Evolutionary conservation across 2,329 filamentous ascomycete species (phyloP), one percentile per base, ranked within the genome.

Genomic region (Diaporthe vaccinii): DNA sequence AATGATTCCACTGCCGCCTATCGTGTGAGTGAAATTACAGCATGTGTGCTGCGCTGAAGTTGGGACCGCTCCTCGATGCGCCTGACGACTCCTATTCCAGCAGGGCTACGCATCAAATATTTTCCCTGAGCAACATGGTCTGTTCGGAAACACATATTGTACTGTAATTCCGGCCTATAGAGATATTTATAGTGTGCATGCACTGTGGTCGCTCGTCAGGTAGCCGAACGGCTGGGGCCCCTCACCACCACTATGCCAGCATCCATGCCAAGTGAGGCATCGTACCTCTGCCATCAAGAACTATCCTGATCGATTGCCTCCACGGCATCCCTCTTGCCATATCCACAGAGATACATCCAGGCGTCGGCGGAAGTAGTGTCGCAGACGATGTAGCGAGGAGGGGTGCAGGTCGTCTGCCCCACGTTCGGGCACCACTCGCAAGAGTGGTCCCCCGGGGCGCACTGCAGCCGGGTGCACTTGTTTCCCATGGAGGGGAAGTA

Each of bases 401-500:
- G 69, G 3, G 28, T 14, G 57, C 70, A 62, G 22, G 9, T 62
- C 6, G 70, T 53, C 10, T 62, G n/a, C 17, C 70, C 70, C 8
- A 72, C 57, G 17, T 34, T 34, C 2, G 70, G 70, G 3, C 70
- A 72, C 70, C 70, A 72, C 70, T 72, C 70, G 44, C 70, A 72
- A 9, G 46, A 51, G 34, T 72, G 28, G 5, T 72, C 57, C 2
- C 70, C 70, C 12, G 57, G 70, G 0, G 44, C n/a, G 34, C 70
- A 72, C 34, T 72, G 25, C 9, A 72, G 44, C n/a, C 25, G 5
- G 34, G 4, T 36, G 25, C 70, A 72, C 10, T 31, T 28, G 7
- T 20, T 25, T 9, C 57, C 57, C 53, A 25, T 25, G 7, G 34
- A 44, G 1, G 57, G 53, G 4, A 72, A 72, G 17, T 62, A 55